Evolutionary conservation across 1,284 basidiomycete species (phyloP), one percentile per base, ranked within the genome.

Genomic region (Microbotryum lychnidis-dioicae): DNA sequence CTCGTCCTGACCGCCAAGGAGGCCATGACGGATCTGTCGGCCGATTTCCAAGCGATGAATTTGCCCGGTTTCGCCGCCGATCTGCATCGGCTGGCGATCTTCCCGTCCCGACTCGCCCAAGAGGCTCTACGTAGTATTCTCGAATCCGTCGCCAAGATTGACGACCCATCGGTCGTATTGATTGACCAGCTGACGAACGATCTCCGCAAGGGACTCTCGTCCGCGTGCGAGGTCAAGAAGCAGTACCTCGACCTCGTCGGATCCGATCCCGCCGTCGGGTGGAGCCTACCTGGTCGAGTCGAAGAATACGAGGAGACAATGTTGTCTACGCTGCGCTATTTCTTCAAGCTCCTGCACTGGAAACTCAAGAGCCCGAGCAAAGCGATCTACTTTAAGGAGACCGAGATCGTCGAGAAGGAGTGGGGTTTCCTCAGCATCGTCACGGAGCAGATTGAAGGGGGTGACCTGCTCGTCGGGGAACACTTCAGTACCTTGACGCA

Each of bases 161-260:
- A 84, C 71, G 90, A 96, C 67, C 92, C 91, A 27, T 84, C 91
- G 71, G 80, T 89, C 58, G 81, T 96, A 65, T 89, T 97, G 63
- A 88, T 98, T 69, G 91, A 98, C 75, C 93, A 97, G 74, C 88
- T 97, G 79, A 87, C 87, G 20, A 92, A 94, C 71, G 93, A 97
- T 74, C 81, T 98, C 67, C 87, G 94, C 71, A 82, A 94, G 57
- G 89, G 88, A 68, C 87, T 99, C 57, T 89, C 89, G 16, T 82
- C 97, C 53, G 93, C 96, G 21, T 96, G 93, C 72, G 87, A 90
- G 33, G 84, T 98, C 71, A 97, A 97, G 76, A 81, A 88, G 62
- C 91, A 97, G 74, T 98, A 97, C 76, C 84, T 90, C 68, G 87
- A 86, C 21, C 89, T 94, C 73, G 80, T 94, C 64, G 63, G 84